Evolutionary conservation across 306 rosid species (phyloP), one percentile per base, ranked within the genome.

Genomic region (Cicer judaicum): DNA sequence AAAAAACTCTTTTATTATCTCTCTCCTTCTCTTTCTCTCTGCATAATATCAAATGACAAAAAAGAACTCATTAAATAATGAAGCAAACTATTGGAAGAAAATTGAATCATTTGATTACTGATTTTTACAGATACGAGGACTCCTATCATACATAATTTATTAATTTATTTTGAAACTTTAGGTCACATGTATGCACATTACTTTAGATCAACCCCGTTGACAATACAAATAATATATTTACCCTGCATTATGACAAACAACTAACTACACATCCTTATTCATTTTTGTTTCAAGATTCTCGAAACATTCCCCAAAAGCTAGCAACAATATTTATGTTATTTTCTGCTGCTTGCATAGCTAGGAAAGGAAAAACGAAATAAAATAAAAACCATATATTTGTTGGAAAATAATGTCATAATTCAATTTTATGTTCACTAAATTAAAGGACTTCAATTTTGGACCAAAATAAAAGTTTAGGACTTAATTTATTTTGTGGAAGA

Each of bases 291-390:
- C 65, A 19, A 72, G 39, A 64, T 65, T 77, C 75, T 66, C 53
- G 54, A 34, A 44, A 71, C 74, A 71, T 79, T 71, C 74, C 73
- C 74, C 69, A 15, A 80, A 80, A 65, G 63, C 70, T 18, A 14
- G 76, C 69, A 49, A 34, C 72, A 76, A 56, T 67, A 63, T 47
- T 73, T 66, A 5, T 64, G 50, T 39, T 49, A 34, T 47, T 67
- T 62, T 72, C 50, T 55, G 53, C 75, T 24, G 55, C 41, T 65
- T 72, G 48, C n/a, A 52, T 61, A 47, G 72, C 55, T 66, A 36
- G 39, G 39, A 12, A 72, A 60, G 14, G 29, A 16, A 76, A 62
- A 78, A 36, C 5, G 7, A 73, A n/a, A 2, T 0, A 5, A 62
- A 68, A 66, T 6, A 6, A 36, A 43, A 61, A 68, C 10, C 42